A percentile compares a stretch with the other conserved stretches of the same genome.
Conservation (phyloP, 169 alveolate genomes). For the Plasmodium gaboni region DNA sequence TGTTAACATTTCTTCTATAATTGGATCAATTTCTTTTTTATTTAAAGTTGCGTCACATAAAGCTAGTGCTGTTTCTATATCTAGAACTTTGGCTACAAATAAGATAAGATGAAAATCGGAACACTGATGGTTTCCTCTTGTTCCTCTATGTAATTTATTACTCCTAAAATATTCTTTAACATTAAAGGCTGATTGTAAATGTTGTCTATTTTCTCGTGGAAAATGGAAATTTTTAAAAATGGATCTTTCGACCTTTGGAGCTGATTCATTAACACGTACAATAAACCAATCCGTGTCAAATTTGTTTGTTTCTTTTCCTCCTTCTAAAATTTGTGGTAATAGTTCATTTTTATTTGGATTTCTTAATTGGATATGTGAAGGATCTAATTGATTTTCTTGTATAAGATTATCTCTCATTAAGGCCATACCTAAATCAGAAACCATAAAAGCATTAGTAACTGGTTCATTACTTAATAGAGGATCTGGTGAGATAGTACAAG, state of each 20-base stretch:
- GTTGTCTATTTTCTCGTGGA: slow-evolving; percentile 85
- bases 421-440: slow-evolving; percentile 89
- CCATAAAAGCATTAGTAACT: slow-evolving; percentile 90
- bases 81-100: slow-evolving; percentile 92
- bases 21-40: slow-evolving; percentile 80
- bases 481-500: slow-evolving; percentile 91
- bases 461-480: slow-evolving; percentile 85
- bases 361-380: slow-evolving; percentile 74
- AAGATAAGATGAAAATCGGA: slow-evolving; percentile 93
- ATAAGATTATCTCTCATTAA: slow-evolving; percentile 81
- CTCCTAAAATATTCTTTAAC: slow-evolving; percentile 51
- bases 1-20: slow-evolving; percentile 62
- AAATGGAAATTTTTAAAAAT: slow-evolving; percentile 83
- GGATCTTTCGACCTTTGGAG: slow-evolving; percentile 84
- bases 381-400: slow-evolving; percentile 78
- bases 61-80: slow-evolving; percentile 91
- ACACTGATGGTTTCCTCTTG: slow-evolving; percentile 79
- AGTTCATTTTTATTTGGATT: slow-evolving; percentile 81
- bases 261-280: slow-evolving; percentile 88
- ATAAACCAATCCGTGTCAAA: slow-evolving; percentile 89
- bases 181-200: slow-evolving; percentile 67
- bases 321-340: slow-evolving; percentile 86
- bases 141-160: slow-evolving; percentile 50
- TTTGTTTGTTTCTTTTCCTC: slow-evolving; percentile 84
- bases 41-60: slow-evolving; percentile 85